These are phyloP conservation scores for Daldinia vernicosa DNA, from an alignment of 495 filamentous ascomycete species.

Conservation along the genomic window DNA sequence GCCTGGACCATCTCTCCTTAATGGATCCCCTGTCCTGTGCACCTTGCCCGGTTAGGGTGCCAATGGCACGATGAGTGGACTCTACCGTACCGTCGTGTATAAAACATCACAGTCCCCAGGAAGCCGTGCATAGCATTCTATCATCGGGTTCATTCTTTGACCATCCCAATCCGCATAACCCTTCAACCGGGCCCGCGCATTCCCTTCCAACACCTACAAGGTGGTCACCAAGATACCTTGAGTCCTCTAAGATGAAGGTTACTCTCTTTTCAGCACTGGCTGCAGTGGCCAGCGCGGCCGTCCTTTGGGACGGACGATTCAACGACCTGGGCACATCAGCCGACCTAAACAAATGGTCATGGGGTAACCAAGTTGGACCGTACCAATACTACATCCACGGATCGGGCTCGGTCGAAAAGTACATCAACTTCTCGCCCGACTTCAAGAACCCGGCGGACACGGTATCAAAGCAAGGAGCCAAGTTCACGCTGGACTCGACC, in stretches of 20 bases:
- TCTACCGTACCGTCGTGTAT: constrained; percentile 9
- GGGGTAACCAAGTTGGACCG: constrained; percentile 69
- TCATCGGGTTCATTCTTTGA: neutral
- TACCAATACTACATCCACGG: constrained; percentile 83
- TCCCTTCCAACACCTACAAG: neutral
- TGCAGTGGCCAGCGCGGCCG: constrained; percentile 45
- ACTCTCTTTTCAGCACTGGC: constrained; percentile 32
- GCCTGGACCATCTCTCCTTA: constrained; percentile 13
- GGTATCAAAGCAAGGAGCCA: constrained; percentile 65
- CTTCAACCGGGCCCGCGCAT: neutral
- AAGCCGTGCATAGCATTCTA: neutral
- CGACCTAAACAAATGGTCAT: constrained; percentile 69
- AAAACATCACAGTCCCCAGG: constrained; percentile 5
- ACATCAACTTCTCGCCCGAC: constrained; percentile 61
- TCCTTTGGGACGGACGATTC: constrained; percentile 71
- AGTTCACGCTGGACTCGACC: constrained; percentile 69
- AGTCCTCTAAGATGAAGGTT: constrained; percentile 41
- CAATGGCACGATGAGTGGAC: constrained; percentile 13
- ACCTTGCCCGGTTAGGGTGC: constrained; percentile 12
- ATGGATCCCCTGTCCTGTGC: constrained; percentile 14
- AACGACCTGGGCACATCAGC: constrained; percentile 61
- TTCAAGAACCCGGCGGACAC: constrained; percentile 73
- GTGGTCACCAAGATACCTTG: neutral
- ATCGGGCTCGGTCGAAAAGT: constrained; percentile 59
- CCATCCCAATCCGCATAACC: neutral